Base-by-base conservation (phyloP, 106 monocot species). In the Acorus calamus region DNA sequence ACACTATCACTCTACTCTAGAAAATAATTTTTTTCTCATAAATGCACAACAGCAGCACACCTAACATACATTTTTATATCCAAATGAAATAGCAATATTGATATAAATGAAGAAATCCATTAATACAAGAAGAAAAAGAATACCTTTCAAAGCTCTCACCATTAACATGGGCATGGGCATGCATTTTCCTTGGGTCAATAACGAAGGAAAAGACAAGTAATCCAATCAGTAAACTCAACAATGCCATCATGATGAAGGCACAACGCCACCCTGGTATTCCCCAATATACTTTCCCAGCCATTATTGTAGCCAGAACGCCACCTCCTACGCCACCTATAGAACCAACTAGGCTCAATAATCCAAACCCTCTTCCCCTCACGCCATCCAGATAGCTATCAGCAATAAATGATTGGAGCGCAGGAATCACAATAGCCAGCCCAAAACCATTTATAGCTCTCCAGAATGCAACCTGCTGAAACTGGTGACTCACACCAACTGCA, bases 391-490 rank as follows among this genome's bases (percentile, higher is more conserved):
- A 91, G 70, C 90, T 91, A 76, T 98, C 91, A 44, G 96, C 91
- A 63, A 98, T 83, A 54, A 91, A 84, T 14, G 96, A 98, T 64
- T 98, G 91, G 41, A 98, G 81, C 8, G 87, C 71, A 0, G 96
- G 91, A 58, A 98, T 91, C 11, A 98, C 96, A 73, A 98, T 78
- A 44, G 96, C 96, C 42, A 98, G 71, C 12, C 96, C 91, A 67
- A 98, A 73, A 9, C 96, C 96, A 78, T 91, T 98, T 65, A 98
- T 12, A 45, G 85, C 96, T 76, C 96, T 84, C 82, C 84, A 98
- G 28, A 82, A 76, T 11, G 81, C 91, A 14, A 88, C 88, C 56
- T 87, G 84, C 58, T 64, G 48, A 73, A 91, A 85, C 51, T 80
- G 69, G 51, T 78, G 73, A 53, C 96, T 91, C 13, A 62, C 72